Percentiles rank a stretch among this genome's conserved stretches.
Conservation (phyloP, 1,284 basidiomycete genomes). For the Ustilago tritici region DNA sequence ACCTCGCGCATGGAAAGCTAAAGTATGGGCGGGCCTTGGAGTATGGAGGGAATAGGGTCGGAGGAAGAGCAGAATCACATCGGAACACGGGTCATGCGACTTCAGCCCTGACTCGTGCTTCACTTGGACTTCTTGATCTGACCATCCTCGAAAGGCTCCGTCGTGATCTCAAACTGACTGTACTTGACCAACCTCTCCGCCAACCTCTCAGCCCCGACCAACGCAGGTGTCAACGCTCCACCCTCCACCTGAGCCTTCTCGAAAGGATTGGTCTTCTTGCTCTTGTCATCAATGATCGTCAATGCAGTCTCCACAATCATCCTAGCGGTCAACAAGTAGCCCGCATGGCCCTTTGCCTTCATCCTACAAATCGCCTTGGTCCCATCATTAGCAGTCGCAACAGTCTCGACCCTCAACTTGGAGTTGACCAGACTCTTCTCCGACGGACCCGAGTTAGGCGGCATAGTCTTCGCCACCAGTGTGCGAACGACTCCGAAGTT, state of each 20-base stretch:
- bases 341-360: conserved; percentile 81
- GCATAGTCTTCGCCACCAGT: conserved; percentile 17
- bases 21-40: too few relatives aligned
- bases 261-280: conserved; percentile 69
- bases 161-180: conserved; percentile 74
- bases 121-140: conserved; percentile 23
- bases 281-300: conserved; percentile 75
- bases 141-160: conserved; percentile 15
- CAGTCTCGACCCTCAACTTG: conserved; percentile 60
- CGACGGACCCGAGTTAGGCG: conserved; percentile 31
- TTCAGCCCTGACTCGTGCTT: neutral
- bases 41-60: too few relatives aligned
- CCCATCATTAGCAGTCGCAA: conserved; percentile 72
- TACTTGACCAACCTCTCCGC: conserved; percentile 76
- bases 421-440: conserved; percentile 14
- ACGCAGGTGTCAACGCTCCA: conserved; percentile 82
- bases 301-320: conserved; percentile 83
- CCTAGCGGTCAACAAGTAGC: conserved; percentile 78
- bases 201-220: conserved; percentile 80
- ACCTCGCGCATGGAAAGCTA: neutral
- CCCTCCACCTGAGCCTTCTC: conserved; percentile 73
- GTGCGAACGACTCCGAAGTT: conserved; percentile 25
- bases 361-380: conserved; percentile 74
- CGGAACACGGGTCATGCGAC: too few relatives aligned
- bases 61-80: neutral